phyloP scores from a whole-genome alignment of 1,284 basidiomycete species.

The Boletus sp. region DNA sequence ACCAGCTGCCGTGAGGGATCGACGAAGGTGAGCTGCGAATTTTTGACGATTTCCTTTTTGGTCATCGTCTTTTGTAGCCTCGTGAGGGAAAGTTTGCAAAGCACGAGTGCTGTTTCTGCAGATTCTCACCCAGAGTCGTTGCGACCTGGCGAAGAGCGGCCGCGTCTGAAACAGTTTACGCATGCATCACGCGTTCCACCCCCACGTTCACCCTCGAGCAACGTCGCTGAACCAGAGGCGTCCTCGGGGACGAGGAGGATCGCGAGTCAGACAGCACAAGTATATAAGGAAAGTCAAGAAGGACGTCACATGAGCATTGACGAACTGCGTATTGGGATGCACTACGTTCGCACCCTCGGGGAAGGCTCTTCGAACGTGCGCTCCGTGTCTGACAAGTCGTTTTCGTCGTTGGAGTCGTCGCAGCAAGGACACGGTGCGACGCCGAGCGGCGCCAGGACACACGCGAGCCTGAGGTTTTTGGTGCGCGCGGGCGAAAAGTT shows the following conservation, averaged over 20 bases:
- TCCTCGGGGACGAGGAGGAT: constrained; percentile 40
- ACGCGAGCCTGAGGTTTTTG: constrained; percentile 37
- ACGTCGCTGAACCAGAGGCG: constrained; percentile 26
- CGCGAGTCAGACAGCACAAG: constrained; percentile 62
- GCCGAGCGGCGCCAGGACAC: constrained; percentile 30
- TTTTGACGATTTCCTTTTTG: not conserved
- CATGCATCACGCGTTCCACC: constrained; percentile 64
- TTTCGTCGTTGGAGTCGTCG: constrained; percentile 59
- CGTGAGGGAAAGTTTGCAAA: constrained; percentile 33
- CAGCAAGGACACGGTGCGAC: constrained; percentile 34
- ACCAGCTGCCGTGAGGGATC: constrained; percentile 24
- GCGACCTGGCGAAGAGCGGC: constrained; percentile 36
- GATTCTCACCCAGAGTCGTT: constrained; percentile 32
- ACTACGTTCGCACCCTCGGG: constrained; percentile 66
- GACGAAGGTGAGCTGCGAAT: constrained; percentile 25
- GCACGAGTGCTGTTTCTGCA: constrained; percentile 36
- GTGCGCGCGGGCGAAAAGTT: constrained; percentile 58
- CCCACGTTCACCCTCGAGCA: constrained; percentile 40
- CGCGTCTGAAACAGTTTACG: constrained; percentile 72
- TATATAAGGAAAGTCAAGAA: constrained; percentile 38
- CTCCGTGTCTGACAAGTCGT: constrained; percentile 44
- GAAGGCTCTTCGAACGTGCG: constrained; percentile 46
- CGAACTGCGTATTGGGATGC: constrained; percentile 60
- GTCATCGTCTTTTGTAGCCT: constrained; percentile 14
- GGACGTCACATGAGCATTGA: constrained; percentile 44